Conservation (phyloP, 148 eudicot genomes). For the Polygonum aviculare region DNA sequence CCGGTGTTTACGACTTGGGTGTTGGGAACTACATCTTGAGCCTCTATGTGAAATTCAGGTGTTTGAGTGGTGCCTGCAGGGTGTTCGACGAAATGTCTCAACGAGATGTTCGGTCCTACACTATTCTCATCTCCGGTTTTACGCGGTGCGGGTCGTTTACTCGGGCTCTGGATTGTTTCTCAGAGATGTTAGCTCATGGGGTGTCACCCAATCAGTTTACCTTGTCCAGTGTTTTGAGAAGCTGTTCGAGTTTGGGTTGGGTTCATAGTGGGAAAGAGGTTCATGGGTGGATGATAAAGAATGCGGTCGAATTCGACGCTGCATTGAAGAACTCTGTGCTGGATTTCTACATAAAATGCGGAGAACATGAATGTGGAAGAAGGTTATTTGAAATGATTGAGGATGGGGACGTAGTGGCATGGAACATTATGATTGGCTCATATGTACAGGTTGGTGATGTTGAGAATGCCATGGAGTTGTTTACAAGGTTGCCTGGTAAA, state of each 20-base stretch:
- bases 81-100: conserved; percentile 69
- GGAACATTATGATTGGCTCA: conserved; percentile 70
- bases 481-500: conserved; percentile 41
- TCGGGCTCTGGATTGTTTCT: conserved; percentile 35
- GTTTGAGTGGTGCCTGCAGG: conserved; percentile 34
- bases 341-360: conserved; percentile 55
- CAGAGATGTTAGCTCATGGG: conserved; percentile 41
- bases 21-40: conserved; percentile 46
- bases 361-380: conserved; percentile 36
- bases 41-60: conserved; percentile 33
- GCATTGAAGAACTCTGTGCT: conserved; percentile 60
- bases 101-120: conserved; percentile 73
- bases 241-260: conserved; percentile 40
- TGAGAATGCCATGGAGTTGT: conserved; percentile 44
- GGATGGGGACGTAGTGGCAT: conserved; percentile 39
- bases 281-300: conserved; percentile 56
- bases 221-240: conserved; percentile 65
- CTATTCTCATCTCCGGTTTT: conserved; percentile 57
- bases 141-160: conserved; percentile 29
- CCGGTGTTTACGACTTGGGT: conserved; percentile 22
- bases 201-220: conserved; percentile 62
- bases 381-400: conserved; percentile 34
- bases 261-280: conserved; percentile 36
- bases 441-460: conserved; percentile 33
- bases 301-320: conserved; percentile 41